Base-by-base conservation (phyloP, 306 rosid genomes). In the Acacia melanoxylon region DNA sequence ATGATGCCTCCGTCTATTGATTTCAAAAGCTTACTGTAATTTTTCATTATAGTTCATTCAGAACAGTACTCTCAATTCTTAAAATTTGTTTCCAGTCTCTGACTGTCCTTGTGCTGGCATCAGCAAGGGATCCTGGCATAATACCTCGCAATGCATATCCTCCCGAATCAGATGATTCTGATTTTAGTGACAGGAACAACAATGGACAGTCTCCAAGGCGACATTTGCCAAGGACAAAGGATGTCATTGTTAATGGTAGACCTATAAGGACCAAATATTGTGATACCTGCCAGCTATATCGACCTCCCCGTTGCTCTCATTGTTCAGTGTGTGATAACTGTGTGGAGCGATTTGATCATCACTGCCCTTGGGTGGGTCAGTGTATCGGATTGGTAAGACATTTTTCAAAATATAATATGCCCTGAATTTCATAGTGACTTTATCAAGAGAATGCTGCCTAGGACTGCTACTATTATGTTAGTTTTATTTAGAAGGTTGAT, bases 311-410 rank as follows among this genome's bases (percentile, higher is more conserved):
- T 25, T 86, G 94, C 78, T 90, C 95, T 68, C 95, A 93, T 79
- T 93, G 95, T 78, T 93, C 94, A 2, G 88, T 91, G 63, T 93
- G 95, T 58, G 89, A 93, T 80, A 93, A 93, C 79, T 93, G 97
- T 5, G 95, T 93, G 40, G 89, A 89, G 87, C 88, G 91, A 51
- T 93, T 91, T 85, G 97, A 93, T 89, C 97, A 93, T 84, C 97
- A 93, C 85, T 93, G 97, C 85, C 97, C 97, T 74, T 93, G 95
- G 95, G 91, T 93, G 62, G 95, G 95, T 27, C 97, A 93, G 84
- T 93, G 95, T 79, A 93, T 93, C 79, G 97, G 95, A 79, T 56
- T 83, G 92, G 97, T 93, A 82, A 86, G 76, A 20, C 33, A 33
- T 17, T 84, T 79, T 75, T 45, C 66, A 51, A 40, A 56, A 29